Evolutionary conservation across 768 basidiomycete genomes (phyloP).

Genomic region (Mycena vulgaris): DNA sequence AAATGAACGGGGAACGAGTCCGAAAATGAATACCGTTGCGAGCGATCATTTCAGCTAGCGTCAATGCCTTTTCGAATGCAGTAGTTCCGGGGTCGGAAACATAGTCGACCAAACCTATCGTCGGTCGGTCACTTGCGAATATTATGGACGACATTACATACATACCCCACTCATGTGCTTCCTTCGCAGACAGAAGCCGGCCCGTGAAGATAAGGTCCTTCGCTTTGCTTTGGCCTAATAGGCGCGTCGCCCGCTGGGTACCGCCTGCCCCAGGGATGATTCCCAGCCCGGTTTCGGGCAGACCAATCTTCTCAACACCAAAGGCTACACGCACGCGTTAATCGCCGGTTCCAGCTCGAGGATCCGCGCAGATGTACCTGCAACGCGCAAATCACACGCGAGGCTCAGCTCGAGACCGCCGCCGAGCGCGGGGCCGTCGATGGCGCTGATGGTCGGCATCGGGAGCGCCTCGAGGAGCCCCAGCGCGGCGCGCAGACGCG

Average conservation of each 20-base stretch:
- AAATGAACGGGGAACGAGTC: neutral
- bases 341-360: neutral
- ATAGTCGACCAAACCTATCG: constrained; percentile 87
- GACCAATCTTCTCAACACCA: constrained; percentile 85
- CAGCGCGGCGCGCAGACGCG: constrained; percentile 79
- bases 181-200: constrained; percentile 72
- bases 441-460: constrained; percentile 92
- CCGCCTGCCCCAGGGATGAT: constrained; percentile 95
- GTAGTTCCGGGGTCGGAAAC: constrained; percentile 72
- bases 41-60: constrained; percentile 77
- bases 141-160: neutral
- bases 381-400: constrained; percentile 92
- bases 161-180: constrained; percentile 83
- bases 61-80: constrained; percentile 80
- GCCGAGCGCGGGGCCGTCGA: constrained; percentile 94
- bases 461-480: constrained; percentile 85
- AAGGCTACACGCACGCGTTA: constrained; percentile 19
- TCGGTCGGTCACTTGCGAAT: neutral
- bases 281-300: constrained; percentile 84
- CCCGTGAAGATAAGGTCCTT: constrained; percentile 92
- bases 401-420: constrained; percentile 93
- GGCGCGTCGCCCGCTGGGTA: constrained; percentile 85
- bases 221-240: constrained; percentile 84
- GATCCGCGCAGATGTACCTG: constrained; percentile 64
- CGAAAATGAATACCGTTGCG: constrained; percentile 72